Conservation (phyloP, 306 rosid genomes). For the Potentilla sterilis region DNA sequence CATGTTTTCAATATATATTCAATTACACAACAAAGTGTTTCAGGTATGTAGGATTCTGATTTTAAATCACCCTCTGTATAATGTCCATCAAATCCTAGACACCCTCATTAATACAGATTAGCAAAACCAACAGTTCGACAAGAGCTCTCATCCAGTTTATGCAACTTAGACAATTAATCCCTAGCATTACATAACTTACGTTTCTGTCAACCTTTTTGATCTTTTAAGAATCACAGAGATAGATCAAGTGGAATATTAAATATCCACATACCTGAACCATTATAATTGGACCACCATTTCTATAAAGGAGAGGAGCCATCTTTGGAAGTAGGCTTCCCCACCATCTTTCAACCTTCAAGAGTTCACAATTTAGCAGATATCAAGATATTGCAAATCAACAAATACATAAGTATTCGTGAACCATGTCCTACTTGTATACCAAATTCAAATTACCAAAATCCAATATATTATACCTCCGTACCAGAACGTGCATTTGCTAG, state of each 20-base stretch:
- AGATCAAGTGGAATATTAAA: not conserved
- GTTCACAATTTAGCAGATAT: constrained; percentile 12
- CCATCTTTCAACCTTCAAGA: constrained; percentile 82
- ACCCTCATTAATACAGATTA: not conserved
- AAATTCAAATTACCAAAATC: not conserved
- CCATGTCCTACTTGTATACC: not conserved
- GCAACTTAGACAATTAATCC: not conserved
- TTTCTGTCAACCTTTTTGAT: not conserved
- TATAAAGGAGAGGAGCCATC: constrained; percentile 69
- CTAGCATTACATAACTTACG: not conserved
- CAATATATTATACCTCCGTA: not conserved
- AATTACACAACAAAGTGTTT: not conserved
- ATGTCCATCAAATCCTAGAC: not conserved
- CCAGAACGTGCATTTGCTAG: not conserved
- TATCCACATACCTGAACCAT: constrained; percentile 80
- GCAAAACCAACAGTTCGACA: not conserved
- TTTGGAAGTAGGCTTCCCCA: constrained; percentile 81
- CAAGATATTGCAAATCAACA: constrained; percentile 22
- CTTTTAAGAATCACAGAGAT: constrained; percentile 12
- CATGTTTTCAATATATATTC: not conserved
- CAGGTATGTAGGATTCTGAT: not conserved
- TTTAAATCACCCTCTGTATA: not conserved
- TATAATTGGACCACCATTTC: constrained; percentile 79
- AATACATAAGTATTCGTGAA: constrained; percentile 6
- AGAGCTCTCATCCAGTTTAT: not conserved